Evolutionary conservation across 2,329 filamentous ascomycete species (phyloP).

Genomic region (Aaosphaeria pasadenensis): DNA sequence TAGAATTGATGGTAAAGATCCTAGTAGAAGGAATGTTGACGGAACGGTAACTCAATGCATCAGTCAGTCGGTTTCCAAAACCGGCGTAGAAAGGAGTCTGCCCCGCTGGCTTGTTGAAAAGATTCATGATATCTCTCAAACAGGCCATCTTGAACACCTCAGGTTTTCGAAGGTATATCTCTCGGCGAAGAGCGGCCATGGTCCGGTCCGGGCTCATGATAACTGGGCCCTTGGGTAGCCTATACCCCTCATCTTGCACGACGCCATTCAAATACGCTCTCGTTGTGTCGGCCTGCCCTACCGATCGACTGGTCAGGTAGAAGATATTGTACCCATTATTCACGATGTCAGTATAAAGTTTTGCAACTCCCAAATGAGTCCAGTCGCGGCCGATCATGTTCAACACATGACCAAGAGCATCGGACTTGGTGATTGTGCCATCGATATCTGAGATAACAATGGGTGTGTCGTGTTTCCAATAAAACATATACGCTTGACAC

Average conservation of each 20-base stretch:
- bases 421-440: slow-evolving; percentile 96
- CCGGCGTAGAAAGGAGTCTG: slow-evolving; percentile 91
- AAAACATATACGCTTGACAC: slow-evolving; percentile 87
- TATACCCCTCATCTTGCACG: slow-evolving; percentile 76
- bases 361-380: slow-evolving; percentile 95
- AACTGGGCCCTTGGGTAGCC: slow-evolving; percentile 83
- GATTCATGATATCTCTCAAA: slow-evolving; percentile 83
- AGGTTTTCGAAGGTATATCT: slow-evolving; percentile 92
- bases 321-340: slow-evolving; percentile 98
- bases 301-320: slow-evolving; percentile 91
- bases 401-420: slow-evolving; percentile 87
- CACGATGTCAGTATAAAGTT: slow-evolving; percentile 92
- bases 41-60: slow-evolving; percentile 91
- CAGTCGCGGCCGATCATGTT: slow-evolving; percentile 98
- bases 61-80: slow-evolving; percentile 93
- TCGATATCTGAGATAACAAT: slow-evolving; percentile 99
- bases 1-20: slow-evolving; percentile 98
- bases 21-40: slow-evolving; percentile 92
- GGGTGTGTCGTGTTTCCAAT: slow-evolving; percentile 87
- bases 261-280: slow-evolving; percentile 87
- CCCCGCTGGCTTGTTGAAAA: slow-evolving; percentile 65
- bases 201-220: slow-evolving; percentile 94
- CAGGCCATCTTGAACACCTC: slow-evolving; percentile 99
- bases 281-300: slow-evolving; percentile 90
- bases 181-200: slow-evolving; percentile 85